A percentile compares a stretch with the other conserved stretches of the same genome.
Conservation (phyloP, 2,329 filamentous ascomycete genomes). For the Rhexocercosporidium sp. region DNA sequence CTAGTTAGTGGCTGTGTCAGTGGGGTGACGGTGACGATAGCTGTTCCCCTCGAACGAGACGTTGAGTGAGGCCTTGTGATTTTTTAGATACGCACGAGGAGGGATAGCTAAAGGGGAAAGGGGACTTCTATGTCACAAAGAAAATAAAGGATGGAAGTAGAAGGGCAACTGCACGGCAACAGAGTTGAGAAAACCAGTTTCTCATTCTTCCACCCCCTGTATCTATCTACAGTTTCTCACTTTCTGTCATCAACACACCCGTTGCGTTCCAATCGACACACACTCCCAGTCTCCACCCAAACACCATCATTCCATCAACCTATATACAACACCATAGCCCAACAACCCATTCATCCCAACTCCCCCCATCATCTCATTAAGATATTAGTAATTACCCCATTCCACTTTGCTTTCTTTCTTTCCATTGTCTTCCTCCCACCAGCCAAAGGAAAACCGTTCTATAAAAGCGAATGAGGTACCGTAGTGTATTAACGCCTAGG, state of each 20-base stretch:
- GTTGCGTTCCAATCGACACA: not conserved
- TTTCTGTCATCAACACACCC: not conserved
- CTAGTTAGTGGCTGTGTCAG: too few species aligned
- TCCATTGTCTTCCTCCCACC: too few species aligned
- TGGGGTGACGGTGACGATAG: too few species aligned
- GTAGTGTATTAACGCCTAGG: slow-evolving; percentile 28
- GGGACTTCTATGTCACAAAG: too few species aligned
- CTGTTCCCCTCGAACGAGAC: too few species aligned
- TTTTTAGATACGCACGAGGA: too few species aligned
- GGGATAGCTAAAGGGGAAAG: too few species aligned
- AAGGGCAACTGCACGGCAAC: too few species aligned
- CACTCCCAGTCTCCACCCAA: not conserved
- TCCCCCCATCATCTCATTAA: slow-evolving; percentile 24
- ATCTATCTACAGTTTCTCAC: slow-evolving; percentile 14
- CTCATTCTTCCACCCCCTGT: slow-evolving; percentile 6
- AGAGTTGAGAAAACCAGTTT: slow-evolving; percentile 10
- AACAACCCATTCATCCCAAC: slow-evolving; percentile 3
- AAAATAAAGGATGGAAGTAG: too few species aligned
- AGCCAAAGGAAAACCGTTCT: slow-evolving; percentile 15
- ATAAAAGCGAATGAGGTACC: slow-evolving; percentile 31
- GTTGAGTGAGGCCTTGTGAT: too few species aligned
- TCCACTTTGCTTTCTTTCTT: slow-evolving; percentile 12
- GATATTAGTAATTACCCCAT: slow-evolving; percentile 36
- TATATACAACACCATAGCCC: slow-evolving; percentile 5
- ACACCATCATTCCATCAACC: slow-evolving; percentile 13